These are phyloP conservation scores for Colletotrichum chrysophilum DNA, from an alignment of 2,329 filamentous ascomycete species.

Conservation along the genomic window DNA sequence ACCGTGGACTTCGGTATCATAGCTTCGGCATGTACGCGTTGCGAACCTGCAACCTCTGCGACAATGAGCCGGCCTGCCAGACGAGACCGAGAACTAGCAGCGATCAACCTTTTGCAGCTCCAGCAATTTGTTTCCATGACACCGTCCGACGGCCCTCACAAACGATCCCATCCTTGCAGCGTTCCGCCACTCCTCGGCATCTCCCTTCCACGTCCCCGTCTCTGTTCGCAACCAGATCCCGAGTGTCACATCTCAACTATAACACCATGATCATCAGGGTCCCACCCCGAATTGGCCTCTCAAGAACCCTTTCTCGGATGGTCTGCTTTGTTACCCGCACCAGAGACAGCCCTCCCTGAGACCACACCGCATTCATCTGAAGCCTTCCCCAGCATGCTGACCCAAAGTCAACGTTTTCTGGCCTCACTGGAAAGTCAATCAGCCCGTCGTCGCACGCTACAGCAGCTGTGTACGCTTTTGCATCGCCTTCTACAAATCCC, in stretches of 20 bases:
- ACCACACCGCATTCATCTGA: conserved; percentile 14
- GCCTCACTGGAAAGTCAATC: neutral
- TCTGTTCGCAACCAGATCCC: neutral
- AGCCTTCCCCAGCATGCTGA: neutral
- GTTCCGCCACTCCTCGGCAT: neutral
- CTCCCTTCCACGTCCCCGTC: neutral
- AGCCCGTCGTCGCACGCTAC: neutral
- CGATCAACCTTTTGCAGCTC: neutral
- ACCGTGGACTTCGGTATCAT: neutral
- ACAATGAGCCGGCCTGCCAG: neutral
- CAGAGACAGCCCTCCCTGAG: neutral
- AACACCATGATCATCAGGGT: conserved; percentile 13
- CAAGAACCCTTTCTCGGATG: neutral
- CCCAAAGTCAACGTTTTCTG: neutral
- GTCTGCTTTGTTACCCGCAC: neutral
- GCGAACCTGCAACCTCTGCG: neutral
- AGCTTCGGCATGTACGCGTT: neutral
- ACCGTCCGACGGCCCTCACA: neutral
- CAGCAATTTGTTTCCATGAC: neutral
- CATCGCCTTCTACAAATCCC: neutral
- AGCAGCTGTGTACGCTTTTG: neutral
- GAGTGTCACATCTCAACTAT: neutral
- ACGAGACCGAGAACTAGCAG: neutral
- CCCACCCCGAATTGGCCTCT: conserved; percentile 8
- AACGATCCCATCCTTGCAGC: neutral